Base-by-base conservation (phyloP, 371 early-diverging fungal species). In the Mucor irregularis region DNA sequence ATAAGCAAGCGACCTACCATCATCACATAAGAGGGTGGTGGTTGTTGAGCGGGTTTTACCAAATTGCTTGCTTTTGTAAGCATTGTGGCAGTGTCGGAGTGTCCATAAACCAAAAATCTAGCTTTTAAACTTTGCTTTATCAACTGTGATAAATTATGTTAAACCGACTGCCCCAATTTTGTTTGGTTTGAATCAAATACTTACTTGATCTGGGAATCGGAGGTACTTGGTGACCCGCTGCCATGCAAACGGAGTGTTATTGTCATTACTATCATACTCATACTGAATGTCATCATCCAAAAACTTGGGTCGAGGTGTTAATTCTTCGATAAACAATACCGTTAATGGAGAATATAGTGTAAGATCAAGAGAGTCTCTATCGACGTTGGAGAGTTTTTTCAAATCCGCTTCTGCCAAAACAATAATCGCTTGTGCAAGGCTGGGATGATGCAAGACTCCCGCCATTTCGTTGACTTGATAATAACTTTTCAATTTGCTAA, bases 401-500 rank as follows among this genome's bases (percentile, higher is more conserved):
- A 56, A 4, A 33, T 56, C 53, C 1, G 10, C 30, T 53, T 19
- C 53, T 30, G 65, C 39, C 13, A 65, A 24, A 4, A 65, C 2
- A 8, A 53, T 42, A 10, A 65, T 21, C 5, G 37, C 51, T 30
- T 56, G 40, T 19, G 34, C 39, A 11, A 19, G 24, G 2, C 48
- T 34, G 4, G 53, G 19, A 33, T 60, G 46, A 22, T 28, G 42
- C 4, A 60, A 39, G 25, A 60, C 28, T 10, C 61, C 61, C 2
- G 29, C 48, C 57, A 59, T 49, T 16, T 17, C 17, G 40, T 33
- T 24, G 3, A 40, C 26, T 46, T 2, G 25, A 7, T 7, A 17
- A 53, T 24, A 60, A 5, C 53, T 49, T 30, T 34, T 56, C 22
- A 65, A 25, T 49, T 65, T 65, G 6, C 61, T 33, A 5, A 51